Base-by-base conservation (phyloP, 2,329 filamentous ascomycete genomes). In the Apiospora aurea region DNA sequence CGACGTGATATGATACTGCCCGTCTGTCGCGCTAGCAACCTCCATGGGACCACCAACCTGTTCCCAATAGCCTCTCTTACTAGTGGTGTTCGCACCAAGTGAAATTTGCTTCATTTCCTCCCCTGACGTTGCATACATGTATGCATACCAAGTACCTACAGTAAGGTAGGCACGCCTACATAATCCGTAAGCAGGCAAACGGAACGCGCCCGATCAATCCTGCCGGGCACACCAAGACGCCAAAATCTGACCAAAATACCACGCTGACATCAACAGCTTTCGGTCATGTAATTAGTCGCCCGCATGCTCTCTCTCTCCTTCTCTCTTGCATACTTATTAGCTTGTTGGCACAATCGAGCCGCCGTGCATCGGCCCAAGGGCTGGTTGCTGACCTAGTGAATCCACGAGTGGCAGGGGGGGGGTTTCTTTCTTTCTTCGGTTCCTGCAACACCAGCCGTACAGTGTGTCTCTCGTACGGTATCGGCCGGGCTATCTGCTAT, bases 191-290 rank as follows among this genome's bases (percentile, higher is more conserved):
- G 51, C 26, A 61, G 53, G 29, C 16, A 34, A 53, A 61, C 53
- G 29, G 53, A 61, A 38, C 5, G 53, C 29, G 29, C 18, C 29
- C 53, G 57, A n/a, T 21, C 29, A 38, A 61, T 4, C 57, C 57
- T 14, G 21, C 57, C 57, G 34, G 8, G 16, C 46, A n/a, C 34
- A 38, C 57, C 57, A 64, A 64, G 57, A 64, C 57, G 34, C 57
- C 57, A 41, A 64, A 64, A 41, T 64, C 57, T 64, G 57, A 64
- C 34, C 10, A n/a, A 18, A 18, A 64, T 64, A 41, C 57, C 34
- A 64, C 57, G 41, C 57, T 64, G 57, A 64, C 57, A 64, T 64
- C 34, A n/a, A 41, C 57, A 64, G 34, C 34, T 8, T 41, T 1
- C n/a, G 18, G 18, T 21, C 18, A 57, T 34, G 18, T 57, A 38